Evolutionary conservation across 2,329 filamentous ascomycete genomes (phyloP), one percentile per base, ranked within the genome.

Genomic region (Aspergillus phoenicis): DNA sequence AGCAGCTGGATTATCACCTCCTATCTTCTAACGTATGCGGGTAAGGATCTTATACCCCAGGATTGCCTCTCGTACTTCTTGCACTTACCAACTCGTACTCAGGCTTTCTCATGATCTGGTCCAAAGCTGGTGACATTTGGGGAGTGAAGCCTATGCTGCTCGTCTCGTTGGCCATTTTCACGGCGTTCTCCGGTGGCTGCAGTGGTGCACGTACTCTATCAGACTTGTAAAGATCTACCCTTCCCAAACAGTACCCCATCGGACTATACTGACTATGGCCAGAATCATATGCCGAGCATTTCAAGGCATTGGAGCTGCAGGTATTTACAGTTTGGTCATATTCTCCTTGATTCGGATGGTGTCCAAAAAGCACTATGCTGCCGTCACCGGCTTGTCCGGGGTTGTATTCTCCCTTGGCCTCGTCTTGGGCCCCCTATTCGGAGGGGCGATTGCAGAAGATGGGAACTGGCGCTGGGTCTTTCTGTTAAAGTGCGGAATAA

Each of bases 61-160:
- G 8, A 30, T 30, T 7, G 24, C 24, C 28, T 7, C 28, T 30
- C 8, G 6, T 30, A 30, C 28, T 30, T 30, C 28, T 8, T 7
- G 8, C 28, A 8, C 28, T 30, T 7, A 30, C 24, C 7, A 30
- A 7, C 28, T 30, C 28, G 7, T 30, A 8, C 8, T 7, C 5
- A 60, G 58, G 52, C 33, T 60, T 60, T 26, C 17, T 60, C 4
- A 52, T 60, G 6, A 56, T 60, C 13, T 60, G 52, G 52, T 43
- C 58, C 13, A 60, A 56, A 30, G 13, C 55, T 5, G 55, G 58
- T 13, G 58, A 60, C 24, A 10, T 52, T 2, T 13, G 55, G 4
- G 52, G 52, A 10, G 52, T 41, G 24, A 26, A 26, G 15, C 15
- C 38, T 5, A 51, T 49, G 13, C 33, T 60, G 30, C 11, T 60